A percentile compares a stretch with the other conserved stretches of the same genome.
These are phyloP conservation scores for Peribolospora baueri DNA, from an alignment of 768 basidiomycete genomes.

Conservation along the genomic window DNA sequence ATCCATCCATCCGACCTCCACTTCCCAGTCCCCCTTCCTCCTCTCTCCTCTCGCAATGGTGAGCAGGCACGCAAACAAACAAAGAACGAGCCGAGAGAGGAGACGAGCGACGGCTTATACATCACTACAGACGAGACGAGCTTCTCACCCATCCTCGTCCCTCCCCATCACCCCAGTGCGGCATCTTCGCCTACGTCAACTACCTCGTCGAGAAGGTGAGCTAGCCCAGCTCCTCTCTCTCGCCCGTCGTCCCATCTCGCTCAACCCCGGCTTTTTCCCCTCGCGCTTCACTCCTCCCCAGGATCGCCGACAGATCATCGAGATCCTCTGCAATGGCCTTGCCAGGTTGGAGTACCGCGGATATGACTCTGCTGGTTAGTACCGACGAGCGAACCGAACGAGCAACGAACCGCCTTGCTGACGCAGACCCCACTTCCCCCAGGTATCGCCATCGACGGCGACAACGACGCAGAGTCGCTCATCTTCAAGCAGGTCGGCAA, in stretches of 20 bases:
- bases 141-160: too few species aligned
- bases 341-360: slow-evolving; percentile 93
- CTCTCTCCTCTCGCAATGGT: too few species aligned
- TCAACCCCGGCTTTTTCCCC: slow-evolving; percentile 1
- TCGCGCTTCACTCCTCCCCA: slow-evolving; percentile 16
- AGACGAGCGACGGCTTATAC: too few species aligned
- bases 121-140: too few species aligned
- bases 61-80: too few species aligned
- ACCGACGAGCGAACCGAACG: not conserved
- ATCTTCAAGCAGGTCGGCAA: slow-evolving; percentile 98
- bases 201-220: slow-evolving; percentile 80
- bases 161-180: slow-evolving; percentile 29
- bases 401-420: not conserved
- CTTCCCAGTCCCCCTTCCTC: too few species aligned
- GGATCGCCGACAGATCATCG: slow-evolving; percentile 74
- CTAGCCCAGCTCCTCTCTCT: slow-evolving; percentile 6
- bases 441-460: slow-evolving; percentile 53
- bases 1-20: too few species aligned
- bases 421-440: not conserved
- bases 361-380: slow-evolving; percentile 62
- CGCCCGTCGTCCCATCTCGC: not conserved
- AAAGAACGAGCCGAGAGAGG: too few species aligned
- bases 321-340: slow-evolving; percentile 71
- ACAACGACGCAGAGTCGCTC: slow-evolving; percentile 45
- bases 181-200: slow-evolving; percentile 91